Percentiles rank a stretch among this genome's conserved stretches.
phyloP scores from a whole-genome alignment of 805 yeast species.

The Candida broadrunensis region DNA sequence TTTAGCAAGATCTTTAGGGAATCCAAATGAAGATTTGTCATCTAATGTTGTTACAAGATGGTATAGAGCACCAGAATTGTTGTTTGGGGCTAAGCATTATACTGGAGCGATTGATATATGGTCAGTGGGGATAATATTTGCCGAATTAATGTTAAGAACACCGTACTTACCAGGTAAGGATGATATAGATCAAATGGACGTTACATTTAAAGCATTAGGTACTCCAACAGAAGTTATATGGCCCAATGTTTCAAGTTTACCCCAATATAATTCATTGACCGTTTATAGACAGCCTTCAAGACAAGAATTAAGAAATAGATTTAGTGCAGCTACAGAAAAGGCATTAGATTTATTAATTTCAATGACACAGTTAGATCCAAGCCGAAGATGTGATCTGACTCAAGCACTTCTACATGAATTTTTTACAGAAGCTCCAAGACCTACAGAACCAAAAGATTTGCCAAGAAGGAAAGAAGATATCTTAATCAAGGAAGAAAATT shows the following conservation, averaged over 20 bases:
- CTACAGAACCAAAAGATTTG: slow-evolving; percentile 64
- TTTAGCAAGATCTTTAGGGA: slow-evolving; percentile 79
- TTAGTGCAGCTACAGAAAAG: slow-evolving; percentile 84
- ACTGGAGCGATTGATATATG: slow-evolving; percentile 45
- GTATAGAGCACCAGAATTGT: slow-evolving; percentile 80
- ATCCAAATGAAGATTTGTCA: slow-evolving; percentile 70
- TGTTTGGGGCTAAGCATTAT: slow-evolving; percentile 44
- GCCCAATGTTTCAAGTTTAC: slow-evolving; percentile 84
- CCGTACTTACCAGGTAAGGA: slow-evolving; percentile 94
- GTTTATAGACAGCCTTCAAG: slow-evolving; percentile 82
- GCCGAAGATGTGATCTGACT: slow-evolving; percentile 62
- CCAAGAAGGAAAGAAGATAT: slow-evolving; percentile 39
- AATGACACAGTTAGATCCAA: slow-evolving; percentile 76
- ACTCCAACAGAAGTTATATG: slow-evolving; percentile 91
- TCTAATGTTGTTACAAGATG: slow-evolving; percentile 96
- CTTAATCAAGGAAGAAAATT: slow-evolving; percentile 10
- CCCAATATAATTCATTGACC: slow-evolving; percentile 68
- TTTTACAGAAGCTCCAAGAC: slow-evolving; percentile 70
- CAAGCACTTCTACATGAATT: slow-evolving; percentile 63
- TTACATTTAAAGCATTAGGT: slow-evolving; percentile 94
- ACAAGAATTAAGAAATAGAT: slow-evolving; percentile 75
- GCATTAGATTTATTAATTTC: slow-evolving; percentile 75
- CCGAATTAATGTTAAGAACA: slow-evolving; percentile 90
- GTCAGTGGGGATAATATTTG: slow-evolving; percentile 67
- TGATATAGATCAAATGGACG: slow-evolving; percentile 84